Conservation (phyloP, 2,329 filamentous ascomycete genomes). For the Biscogniauxia mediterranea region DNA sequence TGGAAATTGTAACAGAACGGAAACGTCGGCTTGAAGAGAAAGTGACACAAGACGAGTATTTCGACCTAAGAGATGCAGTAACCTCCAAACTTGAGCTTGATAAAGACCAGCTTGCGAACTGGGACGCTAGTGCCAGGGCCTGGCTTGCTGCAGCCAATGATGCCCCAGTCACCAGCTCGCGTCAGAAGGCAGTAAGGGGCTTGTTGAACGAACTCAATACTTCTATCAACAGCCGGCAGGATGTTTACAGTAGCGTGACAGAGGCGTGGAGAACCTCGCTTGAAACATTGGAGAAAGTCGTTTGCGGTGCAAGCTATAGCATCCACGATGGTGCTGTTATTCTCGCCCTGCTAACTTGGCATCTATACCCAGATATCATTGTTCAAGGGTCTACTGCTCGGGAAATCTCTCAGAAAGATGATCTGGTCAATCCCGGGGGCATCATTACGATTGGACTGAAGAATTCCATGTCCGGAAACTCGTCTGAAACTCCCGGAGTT, state of each 20-base stretch:
- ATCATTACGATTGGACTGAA: conserved; percentile 3
- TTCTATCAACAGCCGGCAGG: conserved; percentile 1
- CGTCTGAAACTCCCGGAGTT: neutral
- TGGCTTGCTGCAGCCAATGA: conserved; percentile 11
- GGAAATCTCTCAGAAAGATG: conserved; percentile 3
- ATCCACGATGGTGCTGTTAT: conserved; percentile 7
- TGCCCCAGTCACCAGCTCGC: neutral
- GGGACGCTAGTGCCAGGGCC: conserved; percentile 12
- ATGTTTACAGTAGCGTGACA: conserved; percentile 9
- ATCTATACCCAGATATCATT: conserved; percentile 9
- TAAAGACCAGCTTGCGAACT: conserved; percentile 5
- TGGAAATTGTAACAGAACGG: conserved; percentile 24
- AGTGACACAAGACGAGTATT: neutral
- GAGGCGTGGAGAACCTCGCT: conserved; percentile 10
- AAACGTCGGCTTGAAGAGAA: conserved; percentile 9
- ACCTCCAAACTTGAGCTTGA: conserved; percentile 2
- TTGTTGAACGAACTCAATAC: conserved; percentile 2
- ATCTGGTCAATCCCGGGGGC: conserved; percentile 1
- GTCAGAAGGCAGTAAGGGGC: conserved; percentile 2
- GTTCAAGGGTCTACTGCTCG: neutral
- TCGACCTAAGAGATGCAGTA: conserved; percentile 4
- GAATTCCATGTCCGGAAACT: neutral
- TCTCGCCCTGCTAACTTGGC: conserved; percentile 5
- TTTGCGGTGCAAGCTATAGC: conserved; percentile 5
- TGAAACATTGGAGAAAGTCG: conserved; percentile 7